These are phyloP conservation scores for Lantana camara DNA, from an alignment of 257 asterid species.

Conservation along the genomic window DNA sequence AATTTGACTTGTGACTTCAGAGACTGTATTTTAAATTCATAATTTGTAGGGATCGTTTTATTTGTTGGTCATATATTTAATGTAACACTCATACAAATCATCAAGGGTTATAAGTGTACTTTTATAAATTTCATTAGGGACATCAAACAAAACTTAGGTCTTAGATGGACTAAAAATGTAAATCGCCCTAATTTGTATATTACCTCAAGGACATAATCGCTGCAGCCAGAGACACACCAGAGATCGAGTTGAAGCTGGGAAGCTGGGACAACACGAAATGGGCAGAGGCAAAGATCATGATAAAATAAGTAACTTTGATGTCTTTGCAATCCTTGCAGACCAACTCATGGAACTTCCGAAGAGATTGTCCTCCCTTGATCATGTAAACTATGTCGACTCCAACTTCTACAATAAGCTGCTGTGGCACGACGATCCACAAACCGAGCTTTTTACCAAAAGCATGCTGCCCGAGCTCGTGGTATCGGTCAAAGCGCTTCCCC, in stretches of 20 bases:
- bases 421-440: constrained; percentile 54
- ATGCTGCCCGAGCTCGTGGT: constrained; percentile 56
- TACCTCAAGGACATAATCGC: constrained; percentile 42
- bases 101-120: no score
- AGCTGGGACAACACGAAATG: constrained; percentile 46
- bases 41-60: no score
- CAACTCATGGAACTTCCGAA: constrained; percentile 38
- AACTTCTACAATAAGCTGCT: constrained; percentile 41
- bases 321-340: constrained; percentile 32
- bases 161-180: no score
- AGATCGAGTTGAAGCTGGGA: constrained; percentile 43
- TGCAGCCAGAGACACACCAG: constrained; percentile 43
- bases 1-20: no score
- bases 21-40: no score
- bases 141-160: no score
- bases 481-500: constrained; percentile 59
- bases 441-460: constrained; percentile 61
- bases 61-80: no score
- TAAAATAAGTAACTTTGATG: constrained; percentile 29
- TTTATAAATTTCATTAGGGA: no score
- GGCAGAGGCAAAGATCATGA: constrained; percentile 45
- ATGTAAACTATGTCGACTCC: constrained; percentile 54
- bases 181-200: no score
- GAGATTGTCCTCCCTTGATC: constrained; percentile 56
- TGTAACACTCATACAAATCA: no score